Base-by-base conservation (phyloP, 257 asterid species). In the Fraxinus cuspidata region DNA sequence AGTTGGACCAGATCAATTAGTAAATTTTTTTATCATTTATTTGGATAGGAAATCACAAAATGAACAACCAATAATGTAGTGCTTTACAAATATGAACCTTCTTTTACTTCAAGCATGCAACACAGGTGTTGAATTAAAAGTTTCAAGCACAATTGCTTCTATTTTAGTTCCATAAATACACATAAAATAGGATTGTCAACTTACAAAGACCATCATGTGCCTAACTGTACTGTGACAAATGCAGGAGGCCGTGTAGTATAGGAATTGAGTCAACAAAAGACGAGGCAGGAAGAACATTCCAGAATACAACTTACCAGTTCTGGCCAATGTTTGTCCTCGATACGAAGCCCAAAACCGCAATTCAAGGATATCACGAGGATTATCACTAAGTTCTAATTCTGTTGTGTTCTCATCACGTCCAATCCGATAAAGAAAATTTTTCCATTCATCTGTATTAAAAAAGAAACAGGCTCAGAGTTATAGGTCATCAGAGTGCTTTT, bases 291-390 rank as follows among this genome's bases (percentile, higher is more conserved):
- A 40, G 35, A 37, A 84, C 32, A 58, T 28, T 73, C 69, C 19
- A 53, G 53, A 77, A 64, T 25, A 63, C 7, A 72, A 58, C 84
- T 70, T 38, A 89, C 99, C 97, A 76, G 99, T 95, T 83, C 99
- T 89, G 73, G 98, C 97, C 83, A 95, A 85, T n/a, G 99, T 95
- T 84, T 95, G 99, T 74, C 97, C 99, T 72, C 98, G 90, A 79
- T 91, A 95, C 53, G 99, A 95, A 72, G 99, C 99, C 99, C 99
- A 95, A 83, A 93, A 93, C 76, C 97, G 90, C 77, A 95, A 89
- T 83, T 95, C 99, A 83, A 92, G 96, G 79, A 93, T 93, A 79
- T 95, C 97, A 78, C 77, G 87, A 64, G 97, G 92, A 84, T 90
- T 88, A 87, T 93, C 96, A 77, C 85, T 78, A 75, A 93, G 97